Evolutionary conservation across 2,329 filamentous ascomycete genomes (phyloP).

Genomic region (Alternaria triticimaculans): DNA sequence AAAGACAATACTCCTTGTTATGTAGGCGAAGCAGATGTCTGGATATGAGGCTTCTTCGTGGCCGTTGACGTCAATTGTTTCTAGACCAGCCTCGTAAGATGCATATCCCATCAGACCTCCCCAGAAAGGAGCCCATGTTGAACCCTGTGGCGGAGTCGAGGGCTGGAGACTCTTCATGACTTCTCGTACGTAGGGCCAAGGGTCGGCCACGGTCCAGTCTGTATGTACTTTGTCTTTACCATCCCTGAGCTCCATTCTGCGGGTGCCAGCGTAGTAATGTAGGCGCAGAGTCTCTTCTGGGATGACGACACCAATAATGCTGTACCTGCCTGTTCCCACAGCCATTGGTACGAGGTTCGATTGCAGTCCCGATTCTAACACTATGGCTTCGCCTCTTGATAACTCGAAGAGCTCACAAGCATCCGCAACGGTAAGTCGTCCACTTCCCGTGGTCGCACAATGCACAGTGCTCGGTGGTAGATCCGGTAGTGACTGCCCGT

Average conservation of each 20-base stretch:
- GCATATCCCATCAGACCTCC: conserved; percentile 86
- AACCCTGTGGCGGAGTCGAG: conserved; percentile 28
- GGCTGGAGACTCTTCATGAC: conserved; percentile 49
- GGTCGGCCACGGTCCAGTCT: conserved; percentile 35
- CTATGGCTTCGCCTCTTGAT: conserved; percentile 46
- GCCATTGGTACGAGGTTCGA: conserved; percentile 49
- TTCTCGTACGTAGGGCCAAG: conserved; percentile 51
- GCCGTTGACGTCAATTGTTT: conserved; percentile 61
- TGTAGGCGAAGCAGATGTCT: conserved; percentile 78
- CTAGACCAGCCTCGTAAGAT: conserved; percentile 82
- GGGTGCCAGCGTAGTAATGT: conserved; percentile 41
- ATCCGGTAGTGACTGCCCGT: conserved; percentile 27
- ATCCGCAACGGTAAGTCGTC: conserved; percentile 44
- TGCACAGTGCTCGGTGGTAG: conserved; percentile 41
- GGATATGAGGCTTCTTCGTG: conserved; percentile 55
- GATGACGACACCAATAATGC: conserved; percentile 74
- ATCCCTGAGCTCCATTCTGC: conserved; percentile 37
- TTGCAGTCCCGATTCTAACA: conserved; percentile 58
- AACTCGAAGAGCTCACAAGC: conserved; percentile 48
- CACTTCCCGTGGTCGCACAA: conserved; percentile 43
- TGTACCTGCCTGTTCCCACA: conserved; percentile 67
- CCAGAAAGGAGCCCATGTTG: conserved; percentile 67
- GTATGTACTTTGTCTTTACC: conserved; percentile 37
- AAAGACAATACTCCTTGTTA: conserved; percentile 77
- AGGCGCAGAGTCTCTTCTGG: conserved; percentile 55